Evolutionary conservation across 2,329 filamentous ascomycete species (phyloP).

Genomic region (Aspergillus brunneoviolaceus): DNA sequence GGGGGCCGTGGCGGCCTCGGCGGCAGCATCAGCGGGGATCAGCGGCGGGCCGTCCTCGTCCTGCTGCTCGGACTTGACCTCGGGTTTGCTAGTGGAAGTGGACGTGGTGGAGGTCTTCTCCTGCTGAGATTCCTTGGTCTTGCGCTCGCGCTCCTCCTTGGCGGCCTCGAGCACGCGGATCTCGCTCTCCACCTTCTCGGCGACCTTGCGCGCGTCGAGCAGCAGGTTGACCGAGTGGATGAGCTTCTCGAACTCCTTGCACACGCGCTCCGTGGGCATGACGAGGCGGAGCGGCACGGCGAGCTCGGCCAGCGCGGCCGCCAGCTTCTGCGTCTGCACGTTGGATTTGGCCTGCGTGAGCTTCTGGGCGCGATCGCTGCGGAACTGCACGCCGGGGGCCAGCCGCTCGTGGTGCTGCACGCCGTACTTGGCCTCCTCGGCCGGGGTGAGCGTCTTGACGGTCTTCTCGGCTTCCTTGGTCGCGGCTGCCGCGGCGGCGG

Average conservation of each 20-base stretch:
- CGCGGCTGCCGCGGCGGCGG: conserved; percentile 39
- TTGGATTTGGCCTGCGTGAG: conserved; percentile 53
- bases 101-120: conserved; percentile 13
- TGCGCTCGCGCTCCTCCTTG: conserved; percentile 41
- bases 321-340: conserved; percentile 51
- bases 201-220: conserved; percentile 49
- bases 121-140: conserved; percentile 29
- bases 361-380: conserved; percentile 59
- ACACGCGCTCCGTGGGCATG: conserved; percentile 52
- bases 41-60: conserved; percentile 21
- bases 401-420: conserved; percentile 83
- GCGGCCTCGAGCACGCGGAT: conserved; percentile 48
- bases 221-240: conserved; percentile 49
- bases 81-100: conserved; percentile 15
- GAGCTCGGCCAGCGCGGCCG: conserved; percentile 48
- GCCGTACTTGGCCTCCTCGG: conserved; percentile 78
- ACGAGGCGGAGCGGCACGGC: conserved; percentile 48
- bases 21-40: conserved; percentile 8
- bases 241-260: conserved; percentile 51
- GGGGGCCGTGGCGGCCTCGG: conserved; percentile 17
- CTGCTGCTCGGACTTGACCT: conserved; percentile 35
- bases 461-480: conserved; percentile 48
- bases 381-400: conserved; percentile 82
- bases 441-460: conserved; percentile 68
- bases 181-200: conserved; percentile 50